phyloP scores from a whole-genome alignment of 768 basidiomycete species.

The Tylopilus intermedius region DNA sequence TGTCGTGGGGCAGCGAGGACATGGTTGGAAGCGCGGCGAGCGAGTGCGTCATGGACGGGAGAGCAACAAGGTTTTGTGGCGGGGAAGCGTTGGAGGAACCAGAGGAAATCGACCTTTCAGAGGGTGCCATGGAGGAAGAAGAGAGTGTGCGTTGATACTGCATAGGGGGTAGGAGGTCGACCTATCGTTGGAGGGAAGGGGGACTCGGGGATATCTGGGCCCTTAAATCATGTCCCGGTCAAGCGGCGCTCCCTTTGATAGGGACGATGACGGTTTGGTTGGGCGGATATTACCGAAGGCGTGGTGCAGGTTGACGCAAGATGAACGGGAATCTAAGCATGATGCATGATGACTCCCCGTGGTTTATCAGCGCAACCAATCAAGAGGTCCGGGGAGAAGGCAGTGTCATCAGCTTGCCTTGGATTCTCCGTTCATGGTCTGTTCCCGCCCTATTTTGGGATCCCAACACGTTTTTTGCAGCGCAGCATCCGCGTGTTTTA shows the following conservation, averaged over 20 bases:
- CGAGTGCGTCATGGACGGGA: constrained; percentile 32
- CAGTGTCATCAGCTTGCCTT: constrained; percentile 24
- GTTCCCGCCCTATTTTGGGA: constrained; percentile 24
- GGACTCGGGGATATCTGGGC: not conserved
- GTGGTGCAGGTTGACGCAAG: constrained; percentile 26
- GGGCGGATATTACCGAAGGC: constrained; percentile 34
- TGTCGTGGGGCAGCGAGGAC: constrained; percentile 28
- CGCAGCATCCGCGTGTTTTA: constrained; percentile 30
- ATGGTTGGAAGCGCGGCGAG: constrained; percentile 29
- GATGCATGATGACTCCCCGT: constrained; percentile 29
- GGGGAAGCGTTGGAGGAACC: constrained; percentile 29
- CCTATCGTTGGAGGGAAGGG: constrained; percentile 11
- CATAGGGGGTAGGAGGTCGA: constrained; percentile 23
- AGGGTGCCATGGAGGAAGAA: constrained; percentile 30
- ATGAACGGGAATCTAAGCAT: constrained; percentile 33
- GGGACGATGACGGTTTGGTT: constrained; percentile 20
- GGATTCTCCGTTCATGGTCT: constrained; percentile 14
- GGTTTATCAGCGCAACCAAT: constrained; percentile 31
- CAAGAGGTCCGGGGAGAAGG: constrained; percentile 28
- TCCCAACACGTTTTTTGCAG: constrained; percentile 31
- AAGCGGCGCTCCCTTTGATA: constrained; percentile 20
- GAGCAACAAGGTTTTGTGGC: constrained; percentile 25
- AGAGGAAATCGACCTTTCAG: constrained; percentile 32
- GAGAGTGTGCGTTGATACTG: constrained; percentile 29
- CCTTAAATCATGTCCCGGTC: constrained; percentile 25